These are phyloP conservation scores for Pleurotus cornucopiae DNA, from an alignment of 768 basidiomycete genomes.

Conservation along the genomic window DNA sequence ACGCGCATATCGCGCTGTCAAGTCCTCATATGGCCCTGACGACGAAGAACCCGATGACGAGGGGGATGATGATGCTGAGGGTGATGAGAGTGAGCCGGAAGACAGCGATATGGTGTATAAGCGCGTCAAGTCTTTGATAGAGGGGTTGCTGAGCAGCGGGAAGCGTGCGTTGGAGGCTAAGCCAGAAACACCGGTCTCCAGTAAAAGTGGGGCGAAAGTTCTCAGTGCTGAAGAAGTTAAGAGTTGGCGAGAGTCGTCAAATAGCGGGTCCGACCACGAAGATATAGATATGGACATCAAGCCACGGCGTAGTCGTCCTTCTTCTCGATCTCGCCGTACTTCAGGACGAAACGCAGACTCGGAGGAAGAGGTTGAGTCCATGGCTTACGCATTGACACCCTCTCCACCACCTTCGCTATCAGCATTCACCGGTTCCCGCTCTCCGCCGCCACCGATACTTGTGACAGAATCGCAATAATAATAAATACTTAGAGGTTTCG, in stretches of 20 bases:
- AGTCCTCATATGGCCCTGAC: slow-evolving; percentile 41
- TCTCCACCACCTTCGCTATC: slow-evolving; percentile 28
- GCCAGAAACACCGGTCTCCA: slow-evolving; percentile 45
- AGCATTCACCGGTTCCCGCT: slow-evolving; percentile 23
- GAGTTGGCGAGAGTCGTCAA: slow-evolving; percentile 44
- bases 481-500: neutral
- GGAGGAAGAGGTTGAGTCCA: slow-evolving; percentile 39
- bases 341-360: slow-evolving; percentile 22
- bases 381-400: slow-evolving; percentile 26
- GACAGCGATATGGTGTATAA: slow-evolving; percentile 54
- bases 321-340: slow-evolving; percentile 16
- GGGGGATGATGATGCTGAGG: slow-evolving; percentile 43
- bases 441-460: slow-evolving; percentile 4
- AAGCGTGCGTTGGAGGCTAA: slow-evolving; percentile 58
- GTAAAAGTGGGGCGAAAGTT: slow-evolving; percentile 56
- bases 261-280: slow-evolving; percentile 12
- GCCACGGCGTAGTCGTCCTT: slow-evolving; percentile 25
- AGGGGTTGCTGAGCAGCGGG: slow-evolving; percentile 55
- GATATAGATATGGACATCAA: slow-evolving; percentile 18
- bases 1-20: slow-evolving; percentile 49
- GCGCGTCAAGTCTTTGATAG: slow-evolving; percentile 62
- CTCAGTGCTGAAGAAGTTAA: slow-evolving; percentile 70
- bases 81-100: slow-evolving; percentile 37
- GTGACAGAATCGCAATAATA: slow-evolving; percentile 29
- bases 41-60: slow-evolving; percentile 42